Base-by-base conservation (phyloP, 2,329 filamentous ascomycete genomes). In the Cylindrodendrum hubeiense region DNA sequence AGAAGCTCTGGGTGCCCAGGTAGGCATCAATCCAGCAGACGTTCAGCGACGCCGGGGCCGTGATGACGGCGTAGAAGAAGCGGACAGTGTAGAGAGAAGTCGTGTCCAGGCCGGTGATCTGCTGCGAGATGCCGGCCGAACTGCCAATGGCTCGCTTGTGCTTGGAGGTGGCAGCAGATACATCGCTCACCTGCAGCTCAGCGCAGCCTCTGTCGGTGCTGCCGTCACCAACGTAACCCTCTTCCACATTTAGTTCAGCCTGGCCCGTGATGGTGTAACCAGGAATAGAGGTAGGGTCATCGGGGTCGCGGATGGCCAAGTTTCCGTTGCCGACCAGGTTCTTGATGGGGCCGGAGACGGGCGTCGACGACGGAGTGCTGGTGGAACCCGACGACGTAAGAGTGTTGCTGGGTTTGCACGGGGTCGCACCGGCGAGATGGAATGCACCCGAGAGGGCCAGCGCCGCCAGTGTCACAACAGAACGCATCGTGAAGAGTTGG, bases 51-150 rank as follows among this genome's bases (percentile, higher is more conserved):
- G 60, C 47, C 7, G 69, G 65, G 10, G 65, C 30, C 0, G 65
- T 67, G n/a, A 60, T 21, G 15, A 71, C 44, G 1, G 47, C 39
- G 57, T 71, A 71, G 22, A 64, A 71, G 60, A 71, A 71, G 9
- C 65, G 69, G n/a, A 71, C 21, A 0, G 69, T 71, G 51, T 71
- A 71, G 33, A 47, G 50, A 3, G 60, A 64, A 17, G 22, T 41
- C 1, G 43, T 24, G 15, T 67, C 44, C 1, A 71, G 56, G 8
- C 46, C 24, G 22, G 43, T 37, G 17, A 71, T 55, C 13, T 67
- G 52, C 21, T 71, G 69, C 0, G 17, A 44, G 4, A 46, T 68
- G 65, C 3, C 19, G 33, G 3, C 71, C 24, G 6, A 60, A 19
- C 13, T 51, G 51, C 5, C 63, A 1, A 69, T 17, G 0, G 30